A percentile compares a stretch with the other conserved stretches of the same genome.
phyloP scores from a whole-genome alignment of 352 stramenopile species.

The Phytophthora crassamura region DNA sequence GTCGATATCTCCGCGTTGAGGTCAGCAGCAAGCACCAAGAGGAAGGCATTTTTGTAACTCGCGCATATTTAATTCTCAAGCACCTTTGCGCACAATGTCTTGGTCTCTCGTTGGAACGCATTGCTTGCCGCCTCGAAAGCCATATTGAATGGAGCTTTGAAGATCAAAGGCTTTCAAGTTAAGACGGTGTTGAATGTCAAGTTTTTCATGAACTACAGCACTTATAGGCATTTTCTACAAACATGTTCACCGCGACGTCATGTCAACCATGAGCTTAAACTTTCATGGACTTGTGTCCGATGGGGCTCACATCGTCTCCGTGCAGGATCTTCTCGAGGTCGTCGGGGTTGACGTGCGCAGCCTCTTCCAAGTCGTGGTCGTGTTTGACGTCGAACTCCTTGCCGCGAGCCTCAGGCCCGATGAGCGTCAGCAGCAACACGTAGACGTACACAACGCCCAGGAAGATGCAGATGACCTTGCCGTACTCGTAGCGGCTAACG shows the following conservation, averaged over 20 bases:
- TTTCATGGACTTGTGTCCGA: slow-evolving; percentile 28
- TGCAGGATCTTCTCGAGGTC: slow-evolving; percentile 47
- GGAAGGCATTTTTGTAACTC: slow-evolving; percentile 41
- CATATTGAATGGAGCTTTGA: no score
- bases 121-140: no score
- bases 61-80: slow-evolving; percentile 58
- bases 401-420: slow-evolving; percentile 53
- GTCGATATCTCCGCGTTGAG: background rate
- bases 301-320: slow-evolving; percentile 18
- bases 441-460: slow-evolving; percentile 57
- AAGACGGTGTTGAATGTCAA: background rate
- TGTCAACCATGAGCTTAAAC: slow-evolving; percentile 8
- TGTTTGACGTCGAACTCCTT: slow-evolving; percentile 60
- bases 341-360: slow-evolving; percentile 36
- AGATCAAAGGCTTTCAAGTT: background rate
- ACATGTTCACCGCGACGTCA: background rate
- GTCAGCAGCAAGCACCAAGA: background rate
- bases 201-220: background rate
- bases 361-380: slow-evolving; percentile 45
- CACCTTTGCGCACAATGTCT: slow-evolving; percentile 23
- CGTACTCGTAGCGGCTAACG: slow-evolving; percentile 50
- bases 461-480: slow-evolving; percentile 58
- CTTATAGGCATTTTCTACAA: background rate
- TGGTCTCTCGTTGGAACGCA: background rate
- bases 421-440: slow-evolving; percentile 52